These are phyloP conservation scores for Baorangia bicolor DNA, from an alignment of 768 basidiomycete genomes.

Conservation along the genomic window DNA sequence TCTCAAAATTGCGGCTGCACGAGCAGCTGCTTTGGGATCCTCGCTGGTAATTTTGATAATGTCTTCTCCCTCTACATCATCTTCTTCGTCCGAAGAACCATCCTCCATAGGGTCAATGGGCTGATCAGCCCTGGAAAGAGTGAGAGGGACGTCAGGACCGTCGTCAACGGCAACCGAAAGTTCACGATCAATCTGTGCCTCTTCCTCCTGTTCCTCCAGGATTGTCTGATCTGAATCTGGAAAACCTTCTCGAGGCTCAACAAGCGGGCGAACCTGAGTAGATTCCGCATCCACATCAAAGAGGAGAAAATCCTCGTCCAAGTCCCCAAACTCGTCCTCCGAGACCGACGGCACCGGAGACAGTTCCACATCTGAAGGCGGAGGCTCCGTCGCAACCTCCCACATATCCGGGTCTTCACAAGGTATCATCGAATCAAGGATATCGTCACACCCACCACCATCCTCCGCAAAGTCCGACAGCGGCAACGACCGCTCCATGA, in stretches of 20 bases:
- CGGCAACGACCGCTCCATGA: constrained; percentile 31
- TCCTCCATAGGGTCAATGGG: constrained; percentile 6
- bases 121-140: neutral
- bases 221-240: constrained; percentile 16
- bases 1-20: constrained; percentile 91
- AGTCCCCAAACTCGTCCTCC: constrained; percentile 20
- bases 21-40: constrained; percentile 83
- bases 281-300: constrained; percentile 20
- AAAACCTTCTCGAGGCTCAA: neutral
- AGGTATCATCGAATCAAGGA: neutral
- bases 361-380: constrained; percentile 13
- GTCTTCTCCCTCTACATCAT: constrained; percentile 38
- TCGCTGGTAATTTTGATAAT: constrained; percentile 83
- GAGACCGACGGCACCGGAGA: constrained; percentile 6
- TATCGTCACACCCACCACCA: neutral
- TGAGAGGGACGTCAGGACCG: neutral
- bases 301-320: constrained; percentile 15
- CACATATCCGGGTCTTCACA: constrained; percentile 10
- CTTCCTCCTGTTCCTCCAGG: constrained; percentile 30
- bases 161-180: constrained; percentile 34
- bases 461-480: constrained; percentile 12
- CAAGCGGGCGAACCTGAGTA: constrained; percentile 8
- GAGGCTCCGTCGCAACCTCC: constrained; percentile 25
- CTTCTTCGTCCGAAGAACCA: constrained; percentile 28
- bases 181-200: constrained; percentile 36